These are phyloP conservation scores for Setomelanomma holmii DNA, from an alignment of 2,329 filamentous ascomycete species.

Conservation along the genomic window DNA sequence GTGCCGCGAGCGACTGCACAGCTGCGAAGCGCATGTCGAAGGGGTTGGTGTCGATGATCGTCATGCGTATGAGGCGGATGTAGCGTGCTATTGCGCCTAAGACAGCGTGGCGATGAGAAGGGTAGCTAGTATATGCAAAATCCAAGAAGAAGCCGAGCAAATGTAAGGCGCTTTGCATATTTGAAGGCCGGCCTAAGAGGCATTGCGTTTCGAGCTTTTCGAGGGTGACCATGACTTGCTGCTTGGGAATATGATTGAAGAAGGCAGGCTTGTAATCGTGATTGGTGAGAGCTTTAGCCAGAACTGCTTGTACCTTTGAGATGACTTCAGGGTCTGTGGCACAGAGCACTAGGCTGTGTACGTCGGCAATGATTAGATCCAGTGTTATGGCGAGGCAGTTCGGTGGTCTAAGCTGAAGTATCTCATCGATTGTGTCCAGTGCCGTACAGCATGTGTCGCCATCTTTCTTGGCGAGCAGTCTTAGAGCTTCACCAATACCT, in stretches of 20 bases:
- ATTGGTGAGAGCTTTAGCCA: constrained; percentile 28
- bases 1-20: constrained; percentile 61
- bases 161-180: constrained; percentile 38
- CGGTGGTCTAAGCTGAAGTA: constrained; percentile 15
- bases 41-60: constrained; percentile 50
- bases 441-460: constrained; percentile 35
- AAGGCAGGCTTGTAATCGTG: constrained; percentile 12
- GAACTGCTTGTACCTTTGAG: constrained; percentile 36
- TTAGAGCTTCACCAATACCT: constrained; percentile 30
- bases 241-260: constrained; percentile 21
- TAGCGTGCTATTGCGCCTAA: constrained; percentile 27
- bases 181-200: constrained; percentile 36
- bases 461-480: constrained; percentile 28
- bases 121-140: constrained; percentile 19
- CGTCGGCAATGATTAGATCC: constrained; percentile 25
- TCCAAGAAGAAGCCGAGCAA: constrained; percentile 44
- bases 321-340: constrained; percentile 36
- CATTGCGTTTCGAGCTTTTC: constrained; percentile 36
- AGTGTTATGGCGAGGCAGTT: constrained; percentile 20
- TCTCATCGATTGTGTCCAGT: constrained; percentile 29
- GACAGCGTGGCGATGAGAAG: constrained; percentile 6
- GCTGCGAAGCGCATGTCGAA: constrained; percentile 72
- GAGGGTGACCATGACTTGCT: constrained; percentile 23
- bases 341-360: constrained; percentile 26
- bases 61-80: constrained; percentile 39